Evolutionary conservation across 176 grass and related monocot genomes (phyloP), one percentile per base, ranked within the genome.

Genomic region (Oryza australiensis): DNA sequence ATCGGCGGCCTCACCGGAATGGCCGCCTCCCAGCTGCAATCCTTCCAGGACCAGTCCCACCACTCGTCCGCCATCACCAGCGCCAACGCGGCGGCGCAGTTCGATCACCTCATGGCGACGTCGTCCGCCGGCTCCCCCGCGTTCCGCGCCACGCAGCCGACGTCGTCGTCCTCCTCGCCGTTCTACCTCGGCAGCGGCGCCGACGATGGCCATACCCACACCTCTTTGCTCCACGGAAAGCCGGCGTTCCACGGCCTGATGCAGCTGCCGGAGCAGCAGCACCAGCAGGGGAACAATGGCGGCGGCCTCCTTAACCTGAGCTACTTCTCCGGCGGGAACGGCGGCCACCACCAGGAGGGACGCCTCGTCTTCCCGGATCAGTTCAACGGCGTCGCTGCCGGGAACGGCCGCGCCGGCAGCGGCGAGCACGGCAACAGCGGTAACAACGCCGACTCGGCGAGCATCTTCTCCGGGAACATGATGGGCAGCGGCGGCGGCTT

Each of bases 211-310:
- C 84, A 80, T 9, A 20, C 68, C 37, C 82, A 89, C 29, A 30
- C 34, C 12, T 73, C 88, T 2, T 62, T 87, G 60, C 87, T 97
- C 30, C 91, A 97, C 28, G 68, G 83, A 41, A 97, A 91, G 23
- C 82, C 83, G 40, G 74, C 84, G 22, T 91, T 89, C 79, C 89
- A 97, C 65, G 91, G 91, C 60, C 66, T 97, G 78, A 91, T 97
- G 86, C 94, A 89, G 45, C 91, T 97, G 46, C 86, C 88, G 33
- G 94, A 93, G 30, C 86, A 86, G 73, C 82, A 92, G 28, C 85
- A 81, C 33, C 81, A 20, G 24, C 38, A 9, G n/a, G 77, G 72
- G 37, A 45, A 23, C 26, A 62, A 69, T 55, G 20, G 12, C 12
- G 43, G 12, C 72, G 59, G 80, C 76, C 38, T 80, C 68, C 84